A percentile compares a stretch with the other conserved stretches of the same genome.
phyloP scores from a whole-genome alignment of 345 rosid species.

The Brassica napus region Da-Ae NC_063443.1:16224001-16224500 shows the following conservation, averaged over 20 bases:
- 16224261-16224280: constrained; percentile 55
- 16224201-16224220: not conserved
- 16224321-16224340: constrained; percentile 67
- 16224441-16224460: constrained; percentile 68
- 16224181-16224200: not conserved
- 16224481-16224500: constrained; percentile 58
- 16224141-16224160: not conserved
- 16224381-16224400: constrained; percentile 74
- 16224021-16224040: not conserved
- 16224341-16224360: constrained; percentile 77
- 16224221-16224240: not conserved
- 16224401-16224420: constrained; percentile 78
- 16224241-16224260: not conserved
- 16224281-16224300: constrained; percentile 68
- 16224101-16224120: not conserved
- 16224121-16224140: not conserved
- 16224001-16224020: not conserved
- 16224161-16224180: not conserved
- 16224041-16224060: not conserved
- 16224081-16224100: constrained; percentile 9
- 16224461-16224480: constrained; percentile 31
- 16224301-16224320: constrained; percentile 65
- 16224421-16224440: constrained; percentile 52
- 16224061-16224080: not conserved
- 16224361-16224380: constrained; percentile 65